These are phyloP conservation scores for Cyberlindnera sargentensis DNA, from an alignment of 805 yeast genomes.

Conservation along the genomic window DNA sequence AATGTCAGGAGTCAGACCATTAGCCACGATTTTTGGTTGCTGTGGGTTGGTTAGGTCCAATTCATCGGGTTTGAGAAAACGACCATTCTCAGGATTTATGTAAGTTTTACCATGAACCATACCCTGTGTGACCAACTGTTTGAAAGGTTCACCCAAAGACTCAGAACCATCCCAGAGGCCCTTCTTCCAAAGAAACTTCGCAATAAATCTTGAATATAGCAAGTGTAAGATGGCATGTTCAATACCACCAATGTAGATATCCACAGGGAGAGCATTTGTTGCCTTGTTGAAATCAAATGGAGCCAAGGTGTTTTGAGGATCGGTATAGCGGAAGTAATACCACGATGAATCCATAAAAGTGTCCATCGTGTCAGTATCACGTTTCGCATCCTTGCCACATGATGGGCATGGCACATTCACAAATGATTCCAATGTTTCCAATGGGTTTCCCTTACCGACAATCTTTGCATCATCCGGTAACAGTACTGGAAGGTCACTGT, in stretches of 20 bases:
- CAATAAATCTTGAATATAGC: slow-evolving; percentile 76
- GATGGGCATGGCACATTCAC: slow-evolving; percentile 73
- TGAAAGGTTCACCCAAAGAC: slow-evolving; percentile 72
- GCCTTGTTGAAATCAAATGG: slow-evolving; percentile 53
- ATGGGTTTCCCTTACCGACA: slow-evolving; percentile 56
- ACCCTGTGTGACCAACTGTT: slow-evolving; percentile 81
- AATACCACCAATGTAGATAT: slow-evolving; percentile 88
- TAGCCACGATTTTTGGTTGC: slow-evolving; percentile 38
- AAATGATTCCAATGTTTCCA: slow-evolving; percentile 60
- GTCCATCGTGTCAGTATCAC: slow-evolving; percentile 98
- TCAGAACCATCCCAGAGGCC: slow-evolving; percentile 63
- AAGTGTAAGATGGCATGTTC: slow-evolving; percentile 95
- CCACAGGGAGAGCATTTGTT: slow-evolving; percentile 65
- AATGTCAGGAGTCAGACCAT: slow-evolving; percentile 46
- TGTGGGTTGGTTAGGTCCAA: slow-evolving; percentile 36
- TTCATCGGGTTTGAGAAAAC: slow-evolving; percentile 77
- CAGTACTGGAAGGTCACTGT: slow-evolving; percentile 71
- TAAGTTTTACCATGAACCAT: slow-evolving; percentile 95
- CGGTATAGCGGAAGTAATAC: slow-evolving; percentile 85
- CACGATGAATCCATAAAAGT: slow-evolving; percentile 97
- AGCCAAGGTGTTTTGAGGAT: slow-evolving; percentile 48
- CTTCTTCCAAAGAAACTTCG: slow-evolving; percentile 65
- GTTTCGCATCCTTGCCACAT: slow-evolving; percentile 64
- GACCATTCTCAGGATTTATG: slow-evolving; percentile 61
- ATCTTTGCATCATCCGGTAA: slow-evolving; percentile 55